Conservation (phyloP, 2,329 filamentous ascomycete species). For the Calonectria fujianensis region DNA sequence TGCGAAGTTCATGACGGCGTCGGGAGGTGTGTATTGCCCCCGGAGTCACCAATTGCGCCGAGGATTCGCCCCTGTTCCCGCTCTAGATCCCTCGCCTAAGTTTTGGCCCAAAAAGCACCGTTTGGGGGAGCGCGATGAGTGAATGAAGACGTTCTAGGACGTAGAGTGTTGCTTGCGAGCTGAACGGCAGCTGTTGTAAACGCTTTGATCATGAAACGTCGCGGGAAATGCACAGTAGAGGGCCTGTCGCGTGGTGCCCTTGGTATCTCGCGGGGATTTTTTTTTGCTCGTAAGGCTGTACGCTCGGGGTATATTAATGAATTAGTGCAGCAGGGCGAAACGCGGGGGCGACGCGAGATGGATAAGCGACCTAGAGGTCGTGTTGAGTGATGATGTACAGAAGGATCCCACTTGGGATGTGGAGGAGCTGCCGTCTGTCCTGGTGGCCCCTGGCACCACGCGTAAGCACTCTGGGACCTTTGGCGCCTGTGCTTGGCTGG, state of each 20-base stretch:
- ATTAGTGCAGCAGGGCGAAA: constrained; percentile 15
- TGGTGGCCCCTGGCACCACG: constrained; percentile 36
- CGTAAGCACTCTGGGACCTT: constrained; percentile 31
- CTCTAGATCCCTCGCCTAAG: background rate
- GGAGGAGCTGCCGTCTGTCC: constrained; percentile 24
- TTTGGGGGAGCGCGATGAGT: background rate
- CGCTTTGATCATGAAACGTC: constrained; percentile 6
- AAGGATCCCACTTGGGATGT: constrained; percentile 27
- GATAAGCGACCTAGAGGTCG: constrained; percentile 10
- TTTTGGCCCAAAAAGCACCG: background rate
- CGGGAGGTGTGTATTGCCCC: background rate
- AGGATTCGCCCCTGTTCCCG: constrained; percentile 5
- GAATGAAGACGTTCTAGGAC: background rate
- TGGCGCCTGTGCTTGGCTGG: constrained; percentile 5
- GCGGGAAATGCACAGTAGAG: background rate
- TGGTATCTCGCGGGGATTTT: constrained; percentile 1
- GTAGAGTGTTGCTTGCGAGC: background rate
- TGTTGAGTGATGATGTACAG: constrained; percentile 33
- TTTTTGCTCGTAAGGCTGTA: background rate
- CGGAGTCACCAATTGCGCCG: constrained; percentile 23
- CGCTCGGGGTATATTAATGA: constrained; percentile 1
- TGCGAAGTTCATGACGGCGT: constrained; percentile 87
- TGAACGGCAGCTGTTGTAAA: background rate
- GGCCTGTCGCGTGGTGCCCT: background rate
- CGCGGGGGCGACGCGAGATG: constrained; percentile 18